Conservation (phyloP, 225 moss, liverwort and hornwort species). For the Climacium dendroides region DNA sequence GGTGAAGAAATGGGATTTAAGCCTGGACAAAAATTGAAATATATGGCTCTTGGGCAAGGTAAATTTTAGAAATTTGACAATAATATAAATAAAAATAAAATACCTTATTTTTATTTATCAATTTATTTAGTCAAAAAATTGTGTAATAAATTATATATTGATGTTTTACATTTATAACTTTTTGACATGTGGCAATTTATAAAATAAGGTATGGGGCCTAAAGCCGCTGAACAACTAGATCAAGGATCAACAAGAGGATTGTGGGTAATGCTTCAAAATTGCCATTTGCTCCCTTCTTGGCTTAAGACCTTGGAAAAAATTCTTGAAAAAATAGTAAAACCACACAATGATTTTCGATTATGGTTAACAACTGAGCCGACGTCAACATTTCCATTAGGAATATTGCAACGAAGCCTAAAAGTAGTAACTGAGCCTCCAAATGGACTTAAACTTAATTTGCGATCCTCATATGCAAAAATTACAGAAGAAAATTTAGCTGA, state of each 20-base stretch:
- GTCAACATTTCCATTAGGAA: conserved; percentile 76
- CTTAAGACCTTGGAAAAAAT: conserved; percentile 83
- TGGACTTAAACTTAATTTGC: conserved; percentile 73
- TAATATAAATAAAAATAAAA: too few relatives aligned
- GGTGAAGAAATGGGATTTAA: conserved; percentile 86
- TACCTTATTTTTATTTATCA: accelerated
- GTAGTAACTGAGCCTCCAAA: conserved; percentile 90
- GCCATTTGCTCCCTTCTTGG: conserved; percentile 90
- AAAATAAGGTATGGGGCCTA: conserved; percentile 75
- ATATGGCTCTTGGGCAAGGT: conserved; percentile 94
- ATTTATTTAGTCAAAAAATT: too few relatives aligned
- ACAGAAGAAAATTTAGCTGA: conserved; percentile 71
- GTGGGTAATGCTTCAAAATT: conserved; percentile 98
- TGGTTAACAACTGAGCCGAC: conserved; percentile 94
- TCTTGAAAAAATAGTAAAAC: conserved; percentile 67
- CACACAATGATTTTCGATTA: conserved; percentile 70
- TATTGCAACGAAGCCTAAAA: conserved; percentile 72
- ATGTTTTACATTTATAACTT: neutral
- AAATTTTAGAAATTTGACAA: neutral
- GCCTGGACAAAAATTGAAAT: conserved; percentile 77
- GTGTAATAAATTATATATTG: neutral
- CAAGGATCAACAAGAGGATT: conserved; percentile 66
- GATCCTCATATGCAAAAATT: conserved; percentile 85
- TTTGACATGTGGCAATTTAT: neutral
- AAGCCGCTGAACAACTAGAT: conserved; percentile 67